Base-by-base conservation (phyloP, 208 protist genomes). In the Trichomonas vaginalis region DNA sequence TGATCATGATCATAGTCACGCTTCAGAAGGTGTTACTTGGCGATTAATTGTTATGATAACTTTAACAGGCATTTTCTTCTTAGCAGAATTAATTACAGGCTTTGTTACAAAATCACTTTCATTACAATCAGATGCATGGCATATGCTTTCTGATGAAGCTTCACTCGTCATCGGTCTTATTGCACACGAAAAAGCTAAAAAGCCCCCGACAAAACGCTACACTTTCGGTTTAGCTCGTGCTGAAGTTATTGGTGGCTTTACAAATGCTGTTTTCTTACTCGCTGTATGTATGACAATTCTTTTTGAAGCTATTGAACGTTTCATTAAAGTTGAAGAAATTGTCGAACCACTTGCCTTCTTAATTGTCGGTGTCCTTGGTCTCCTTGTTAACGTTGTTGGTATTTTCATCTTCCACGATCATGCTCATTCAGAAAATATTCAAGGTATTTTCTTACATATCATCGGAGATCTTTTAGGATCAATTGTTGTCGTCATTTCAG, bases 371-470 rank as follows among this genome's bases (percentile, higher is more conserved):
- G 17, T 0, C 6, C 45, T 92, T 15, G 86, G 86, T 15, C 37
- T 92, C 12, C 39, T 92, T 15, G 45, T 90, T 42, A 96, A 87
- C 27, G 32, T 70, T 35, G 32, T 82, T n/a, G 61, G 82, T 61
- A 95, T 95, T 27, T 61, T 92, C 49, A 48, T 86, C 15, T 80
- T 86, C 51, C 42, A 49, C 51, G 95, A 61, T 51, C 62, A 86
- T 39, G 14, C n/a, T 21, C 61, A 96, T 83, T 51, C 35, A 15
- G 95, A 86, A 51, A 96, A 95, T 86, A 45, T 97, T 0, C 27
- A 37, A 61, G 96, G 96, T 27, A 49, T 97, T 23, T 95, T 97
- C 39, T 39, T 97, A 9, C 96, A 97, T 95, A 61, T 97, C 27
- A 21, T 97, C n/a, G 96, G 96, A 35, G 96, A 97, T 95, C 47